A percentile compares a stretch with the other conserved stretches of the same genome.
Evolutionary conservation across 306 rosid genomes (phyloP).

Genomic region (Adenanthera pavonina): DNA sequence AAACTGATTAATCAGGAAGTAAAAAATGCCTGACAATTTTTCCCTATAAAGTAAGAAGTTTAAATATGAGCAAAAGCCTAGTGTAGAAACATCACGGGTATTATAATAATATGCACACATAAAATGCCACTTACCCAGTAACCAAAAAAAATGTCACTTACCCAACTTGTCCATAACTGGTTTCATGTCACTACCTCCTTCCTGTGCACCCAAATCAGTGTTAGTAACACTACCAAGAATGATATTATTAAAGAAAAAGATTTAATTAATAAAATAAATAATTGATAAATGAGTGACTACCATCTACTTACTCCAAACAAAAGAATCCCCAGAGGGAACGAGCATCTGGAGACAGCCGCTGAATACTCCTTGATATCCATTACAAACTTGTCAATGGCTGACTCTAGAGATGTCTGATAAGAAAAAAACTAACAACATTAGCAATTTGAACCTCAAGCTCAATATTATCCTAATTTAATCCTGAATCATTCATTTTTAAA

Average conservation of each 20-base stretch:
- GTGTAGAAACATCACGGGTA: not conserved
- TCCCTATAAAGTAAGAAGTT: conserved; percentile 28
- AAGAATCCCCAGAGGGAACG: conserved; percentile 49
- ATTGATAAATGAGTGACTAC: conserved; percentile 25
- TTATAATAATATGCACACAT: not conserved
- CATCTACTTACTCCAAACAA: conserved; percentile 54
- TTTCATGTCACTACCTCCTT: conserved; percentile 46
- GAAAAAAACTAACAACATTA: conserved; percentile 27
- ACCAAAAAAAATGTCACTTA: conserved; percentile 27
- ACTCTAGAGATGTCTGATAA: conserved; percentile 41
- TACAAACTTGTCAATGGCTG: conserved; percentile 42
- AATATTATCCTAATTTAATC: not conserved
- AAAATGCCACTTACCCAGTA: conserved; percentile 48
- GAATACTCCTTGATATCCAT: conserved; percentile 52
- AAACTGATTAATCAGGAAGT: conserved; percentile 7
- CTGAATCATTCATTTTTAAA: conserved; percentile 6
- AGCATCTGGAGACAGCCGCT: conserved; percentile 42
- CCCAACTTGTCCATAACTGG: conserved; percentile 54
- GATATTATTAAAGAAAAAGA: not conserved
- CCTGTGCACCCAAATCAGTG: conserved; percentile 34
- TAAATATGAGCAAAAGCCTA: conserved; percentile 7
- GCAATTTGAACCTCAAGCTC: not conserved
- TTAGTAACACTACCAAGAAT: conserved; percentile 30
- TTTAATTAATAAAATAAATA: conserved; percentile 15
- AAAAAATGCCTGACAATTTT: conserved; percentile 17